These are phyloP conservation scores for Fusarium aywerte DNA, from an alignment of 2,329 filamentous ascomycete species.

Conservation along the genomic window DNA sequence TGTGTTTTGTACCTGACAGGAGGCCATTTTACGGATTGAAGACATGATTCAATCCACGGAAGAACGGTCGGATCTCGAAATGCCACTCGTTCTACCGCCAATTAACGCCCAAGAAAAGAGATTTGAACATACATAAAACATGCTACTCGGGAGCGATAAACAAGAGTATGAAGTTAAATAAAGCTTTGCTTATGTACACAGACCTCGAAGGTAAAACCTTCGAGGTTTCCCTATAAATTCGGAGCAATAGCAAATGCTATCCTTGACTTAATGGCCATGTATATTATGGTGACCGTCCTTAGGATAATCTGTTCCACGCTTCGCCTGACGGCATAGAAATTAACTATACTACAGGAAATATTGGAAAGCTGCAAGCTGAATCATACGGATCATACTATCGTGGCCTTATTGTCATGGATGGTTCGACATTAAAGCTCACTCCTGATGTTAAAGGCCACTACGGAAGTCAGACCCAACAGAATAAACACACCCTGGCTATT, in stretches of 20 bases:
- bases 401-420: not conserved
- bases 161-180: not conserved
- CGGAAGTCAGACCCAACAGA: not conserved
- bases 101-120: not conserved
- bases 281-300: not conserved
- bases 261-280: not conserved
- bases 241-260: not conserved
- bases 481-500: not conserved
- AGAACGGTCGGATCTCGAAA: not conserved
- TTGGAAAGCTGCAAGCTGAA: not conserved
- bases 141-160: not conserved
- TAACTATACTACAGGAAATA: not conserved
- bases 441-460: not conserved
- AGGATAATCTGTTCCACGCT: not conserved
- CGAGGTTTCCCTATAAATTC: not conserved
- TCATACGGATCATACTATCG: not conserved
- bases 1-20: constrained; percentile 20
- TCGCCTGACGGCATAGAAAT: not conserved
- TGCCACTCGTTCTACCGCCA: not conserved
- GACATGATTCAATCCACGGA: not conserved
- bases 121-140: not conserved
- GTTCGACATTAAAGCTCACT: not conserved
- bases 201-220: not conserved
- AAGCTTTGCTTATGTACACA: not conserved
- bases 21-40: constrained; percentile 7